Evolutionary conservation across 768 basidiomycete genomes (phyloP).

Genomic region (Phylloporus arenicola): DNA sequence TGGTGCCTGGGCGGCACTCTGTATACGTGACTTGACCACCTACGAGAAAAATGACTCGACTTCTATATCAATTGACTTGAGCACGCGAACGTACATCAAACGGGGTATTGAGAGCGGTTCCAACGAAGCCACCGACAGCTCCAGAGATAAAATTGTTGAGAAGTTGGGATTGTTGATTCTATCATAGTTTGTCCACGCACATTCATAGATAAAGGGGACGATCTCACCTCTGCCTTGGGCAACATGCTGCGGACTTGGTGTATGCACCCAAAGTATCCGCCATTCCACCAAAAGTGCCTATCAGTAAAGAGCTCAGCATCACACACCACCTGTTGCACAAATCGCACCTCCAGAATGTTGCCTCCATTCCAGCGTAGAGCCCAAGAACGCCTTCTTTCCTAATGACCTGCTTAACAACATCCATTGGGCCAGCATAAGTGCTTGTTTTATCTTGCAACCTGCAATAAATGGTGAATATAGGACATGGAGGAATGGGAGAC

Average conservation of each 20-base stretch:
- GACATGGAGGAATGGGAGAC: constrained; percentile 5
- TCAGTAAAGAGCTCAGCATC: neutral
- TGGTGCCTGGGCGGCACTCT: constrained; percentile 58
- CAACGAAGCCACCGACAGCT: constrained; percentile 81
- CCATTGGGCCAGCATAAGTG: constrained; percentile 86
- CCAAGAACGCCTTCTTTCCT: constrained; percentile 77
- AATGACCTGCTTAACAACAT: constrained; percentile 79
- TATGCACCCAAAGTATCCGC: constrained; percentile 93
- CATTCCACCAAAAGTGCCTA: constrained; percentile 88
- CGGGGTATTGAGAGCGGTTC: constrained; percentile 90
- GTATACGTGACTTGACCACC: constrained; percentile 96
- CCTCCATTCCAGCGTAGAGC: constrained; percentile 92
- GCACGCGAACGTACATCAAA: constrained; percentile 40
- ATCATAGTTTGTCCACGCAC: neutral
- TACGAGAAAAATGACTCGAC: constrained; percentile 26
- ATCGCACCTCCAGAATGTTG: constrained; percentile 89
- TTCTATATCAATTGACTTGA: neutral
- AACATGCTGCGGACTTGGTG: constrained; percentile 75
- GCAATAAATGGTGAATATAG: constrained; percentile 1
- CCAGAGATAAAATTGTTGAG: constrained; percentile 94
- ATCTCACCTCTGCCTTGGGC: constrained; percentile 76
- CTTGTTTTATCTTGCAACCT: constrained; percentile 91
- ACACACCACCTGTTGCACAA: neutral
- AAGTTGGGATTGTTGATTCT: constrained; percentile 66
- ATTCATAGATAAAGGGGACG: neutral